phyloP scores from a whole-genome alignment of 192 early-diverging fungal species.

The Entomortierella chlamydospora region DNA sequence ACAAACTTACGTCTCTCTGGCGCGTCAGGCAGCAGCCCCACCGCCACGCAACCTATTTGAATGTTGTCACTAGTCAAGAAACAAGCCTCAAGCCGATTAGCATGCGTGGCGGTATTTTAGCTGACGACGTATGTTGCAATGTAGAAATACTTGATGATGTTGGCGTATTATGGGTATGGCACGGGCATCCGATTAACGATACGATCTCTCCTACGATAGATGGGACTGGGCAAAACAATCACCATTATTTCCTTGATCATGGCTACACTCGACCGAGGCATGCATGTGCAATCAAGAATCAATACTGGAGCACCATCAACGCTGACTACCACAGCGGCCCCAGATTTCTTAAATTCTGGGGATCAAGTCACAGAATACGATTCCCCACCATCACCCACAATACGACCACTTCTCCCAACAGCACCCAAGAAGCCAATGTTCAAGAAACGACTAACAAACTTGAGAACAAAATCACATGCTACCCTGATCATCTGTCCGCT shows the following conservation, averaged over 20 bases:
- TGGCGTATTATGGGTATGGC: too few species aligned
- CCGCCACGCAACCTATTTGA: slow-evolving; percentile 55
- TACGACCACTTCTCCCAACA: slow-evolving; percentile 19
- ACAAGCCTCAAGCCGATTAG: slow-evolving; percentile 56
- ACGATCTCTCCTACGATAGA: slow-evolving; percentile 20
- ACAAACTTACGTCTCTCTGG: slow-evolving; percentile 57
- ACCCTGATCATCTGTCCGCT: slow-evolving; percentile 67
- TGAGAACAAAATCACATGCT: slow-evolving; percentile 55
- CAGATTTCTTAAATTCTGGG: slow-evolving; percentile 29
- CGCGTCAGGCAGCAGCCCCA: slow-evolving; percentile 45
- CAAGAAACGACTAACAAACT: slow-evolving; percentile 25
- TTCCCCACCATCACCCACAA: slow-evolving; percentile 21
- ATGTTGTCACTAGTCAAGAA: slow-evolving; percentile 64
- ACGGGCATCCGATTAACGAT: neutral
- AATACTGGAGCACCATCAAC: neutral
- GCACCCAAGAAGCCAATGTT: slow-evolving; percentile 20
- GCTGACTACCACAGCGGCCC: slow-evolving; percentile 5
- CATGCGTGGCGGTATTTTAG: slow-evolving; percentile 71
- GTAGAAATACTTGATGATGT: neutral
- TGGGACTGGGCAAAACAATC: slow-evolving; percentile 73
- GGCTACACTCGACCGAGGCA: slow-evolving; percentile 52
- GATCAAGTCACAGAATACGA: slow-evolving; percentile 48
- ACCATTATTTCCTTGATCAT: slow-evolving; percentile 66
- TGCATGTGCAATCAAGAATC: slow-evolving; percentile 11
- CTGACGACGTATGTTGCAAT: slow-evolving; percentile 55